These are phyloP conservation scores for Agastache rugosa DNA, from an alignment of 257 asterid genomes.

Conservation along the genomic window DNA sequence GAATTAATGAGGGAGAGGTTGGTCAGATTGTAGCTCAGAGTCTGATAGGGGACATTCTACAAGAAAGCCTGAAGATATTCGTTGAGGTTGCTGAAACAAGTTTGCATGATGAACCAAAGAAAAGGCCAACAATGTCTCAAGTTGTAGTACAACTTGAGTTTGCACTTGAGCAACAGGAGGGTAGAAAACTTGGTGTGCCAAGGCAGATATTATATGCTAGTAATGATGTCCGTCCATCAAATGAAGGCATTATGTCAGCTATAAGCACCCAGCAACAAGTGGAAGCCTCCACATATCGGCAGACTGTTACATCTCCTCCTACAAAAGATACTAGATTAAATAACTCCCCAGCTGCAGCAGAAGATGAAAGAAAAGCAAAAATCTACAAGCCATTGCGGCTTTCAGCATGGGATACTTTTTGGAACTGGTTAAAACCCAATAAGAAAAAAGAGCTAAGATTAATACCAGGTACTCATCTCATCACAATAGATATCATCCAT, in stretches of 20 bases:
- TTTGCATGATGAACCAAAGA: slow-evolving; percentile 43
- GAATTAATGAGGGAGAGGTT: slow-evolving; percentile 46
- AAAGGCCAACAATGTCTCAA: slow-evolving; percentile 51
- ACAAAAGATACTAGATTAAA: neutral
- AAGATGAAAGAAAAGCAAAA: slow-evolving; percentile 4
- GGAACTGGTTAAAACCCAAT: slow-evolving; percentile 34
- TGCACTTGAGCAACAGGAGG: slow-evolving; percentile 51
- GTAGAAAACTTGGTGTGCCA: neutral
- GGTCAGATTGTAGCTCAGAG: slow-evolving; percentile 44
- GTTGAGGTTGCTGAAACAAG: slow-evolving; percentile 31
- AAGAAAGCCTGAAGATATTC: slow-evolving; percentile 17
- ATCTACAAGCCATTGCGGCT: neutral
- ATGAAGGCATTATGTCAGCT: too few species aligned
- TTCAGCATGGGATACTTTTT: slow-evolving; percentile 1
- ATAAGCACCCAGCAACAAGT: neutral
- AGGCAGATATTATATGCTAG: too few species aligned
- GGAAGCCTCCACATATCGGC: neutral
- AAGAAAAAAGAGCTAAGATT: slow-evolving; percentile 26
- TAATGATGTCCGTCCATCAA: too few species aligned
- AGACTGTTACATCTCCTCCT: slow-evolving; percentile 9
- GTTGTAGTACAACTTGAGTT: slow-evolving; percentile 51
- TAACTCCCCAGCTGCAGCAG: neutral
- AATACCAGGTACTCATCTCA: slow-evolving; percentile 34
- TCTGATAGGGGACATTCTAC: slow-evolving; percentile 43
- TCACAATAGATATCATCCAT: too few species aligned